Percentiles rank a stretch among this genome's conserved stretches.
phyloP scores from a whole-genome alignment of 352 stramenopile species.

The Phytophthora crassamura region DNA sequence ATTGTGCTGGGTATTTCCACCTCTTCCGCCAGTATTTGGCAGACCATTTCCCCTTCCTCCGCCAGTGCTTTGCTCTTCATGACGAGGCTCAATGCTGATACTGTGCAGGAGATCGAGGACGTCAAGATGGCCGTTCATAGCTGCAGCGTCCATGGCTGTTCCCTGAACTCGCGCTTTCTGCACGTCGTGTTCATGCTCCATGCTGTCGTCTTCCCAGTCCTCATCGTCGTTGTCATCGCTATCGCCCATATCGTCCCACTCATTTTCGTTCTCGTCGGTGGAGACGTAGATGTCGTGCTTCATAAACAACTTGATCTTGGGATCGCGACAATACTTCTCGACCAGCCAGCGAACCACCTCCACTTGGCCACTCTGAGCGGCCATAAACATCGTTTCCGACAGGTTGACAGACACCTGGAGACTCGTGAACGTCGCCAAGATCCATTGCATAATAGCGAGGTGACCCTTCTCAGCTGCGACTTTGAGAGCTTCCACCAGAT shows the following conservation, averaged over 20 bases:
- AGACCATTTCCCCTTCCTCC: neutral
- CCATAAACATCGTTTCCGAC: neutral
- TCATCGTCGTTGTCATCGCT: neutral
- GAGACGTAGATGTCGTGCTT: neutral
- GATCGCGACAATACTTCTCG: neutral
- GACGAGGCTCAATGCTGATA: neutral
- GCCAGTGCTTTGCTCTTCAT: neutral
- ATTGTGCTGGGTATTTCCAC: too few relatives aligned
- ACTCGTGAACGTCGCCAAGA: neutral
- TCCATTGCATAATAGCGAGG: neutral
- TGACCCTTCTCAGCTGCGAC: neutral
- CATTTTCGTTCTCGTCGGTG: neutral
- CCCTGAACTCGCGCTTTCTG: neutral
- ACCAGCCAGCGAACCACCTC: neutral
- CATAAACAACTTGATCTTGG: neutral
- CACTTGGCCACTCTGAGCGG: neutral
- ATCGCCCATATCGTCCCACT: neutral
- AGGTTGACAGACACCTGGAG: neutral
- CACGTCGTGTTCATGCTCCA: neutral
- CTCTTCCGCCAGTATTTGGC: too few relatives aligned
- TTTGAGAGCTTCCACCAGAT: neutral
- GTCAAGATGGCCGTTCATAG: neutral
- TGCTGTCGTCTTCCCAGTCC: neutral
- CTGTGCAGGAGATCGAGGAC: neutral
- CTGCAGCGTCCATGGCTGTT: neutral